Evolutionary conservation across 2,329 filamentous ascomycete genomes (phyloP), one percentile per base, ranked within the genome.

Genomic region (Fusarium mexicanum): DNA sequence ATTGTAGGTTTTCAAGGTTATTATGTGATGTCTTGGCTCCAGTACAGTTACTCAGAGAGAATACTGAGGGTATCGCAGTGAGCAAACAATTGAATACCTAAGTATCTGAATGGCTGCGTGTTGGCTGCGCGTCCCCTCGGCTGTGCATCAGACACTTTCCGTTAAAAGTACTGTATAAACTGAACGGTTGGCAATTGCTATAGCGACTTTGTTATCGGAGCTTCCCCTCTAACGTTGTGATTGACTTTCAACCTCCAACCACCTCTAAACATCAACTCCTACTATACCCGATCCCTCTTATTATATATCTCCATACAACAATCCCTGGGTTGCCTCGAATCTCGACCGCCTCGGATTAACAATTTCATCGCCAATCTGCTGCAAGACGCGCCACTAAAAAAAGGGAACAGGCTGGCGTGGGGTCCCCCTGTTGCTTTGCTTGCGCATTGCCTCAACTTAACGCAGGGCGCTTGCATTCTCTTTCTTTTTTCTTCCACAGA

Each of bases 361-460:
- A 29, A 43, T 41, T 40, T 35, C 63, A 64, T 66, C 20, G 40
- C 50, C 51, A 64, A 64, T 55, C 50, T 66, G 57, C 63, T 57
- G 47, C 55, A 60, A 41, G 60, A 65, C 68, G 68, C 67, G 60
- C 72, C 72, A 74, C 72, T 74, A 72, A 74, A 74, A 72, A 72
- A 61, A 68, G 47, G 31, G 64, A 68, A 67, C 48, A 51, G 61
- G 26, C 47, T n/a, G 67, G 67, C 67, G 67, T 70, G 67, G 67
- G 67, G 71, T 74, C 59, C 59, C 71, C 71, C 68, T 74, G 63
- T 60, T 59, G 51, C 51, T 55, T 41, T 55, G 51, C 35, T 70
- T 60, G 70, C 54, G 66, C 62, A 74, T 74, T 71, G 64, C 64
- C 64, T 68, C 65, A 68, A 50, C 24, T 37, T 46, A 69, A 70